These are phyloP conservation scores for Vitis labrusca DNA, from an alignment of 164 flowering plant genomes.

Conservation along the genomic window DNA sequence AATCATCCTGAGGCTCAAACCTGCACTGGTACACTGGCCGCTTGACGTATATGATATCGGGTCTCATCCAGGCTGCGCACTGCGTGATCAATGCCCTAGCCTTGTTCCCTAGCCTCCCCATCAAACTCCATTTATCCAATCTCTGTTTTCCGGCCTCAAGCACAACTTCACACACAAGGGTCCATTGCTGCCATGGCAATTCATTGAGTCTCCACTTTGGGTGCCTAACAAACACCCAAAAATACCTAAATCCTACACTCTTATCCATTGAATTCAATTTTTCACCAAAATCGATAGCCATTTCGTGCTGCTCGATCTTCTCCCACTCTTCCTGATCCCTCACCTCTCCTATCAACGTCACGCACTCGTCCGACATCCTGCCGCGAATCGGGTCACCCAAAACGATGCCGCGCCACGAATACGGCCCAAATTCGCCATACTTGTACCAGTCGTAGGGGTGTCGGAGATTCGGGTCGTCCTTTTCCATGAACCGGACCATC, in stretches of 20 bases:
- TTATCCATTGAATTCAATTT: slow-evolving; percentile 51
- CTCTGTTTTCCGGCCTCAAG: slow-evolving; percentile 66
- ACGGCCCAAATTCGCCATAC: slow-evolving; percentile 92
- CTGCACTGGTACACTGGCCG: slow-evolving; percentile 88
- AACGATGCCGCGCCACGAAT: slow-evolving; percentile 89
- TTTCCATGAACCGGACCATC: slow-evolving; percentile 86
- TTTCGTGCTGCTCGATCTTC: slow-evolving; percentile 74
- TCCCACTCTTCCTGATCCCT: slow-evolving; percentile 88
- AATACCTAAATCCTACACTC: slow-evolving; percentile 52
- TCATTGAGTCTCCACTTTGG: slow-evolving; percentile 80
- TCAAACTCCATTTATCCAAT: slow-evolving; percentile 87
- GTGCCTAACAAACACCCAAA: slow-evolving; percentile 90
- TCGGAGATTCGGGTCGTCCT: slow-evolving; percentile 78
- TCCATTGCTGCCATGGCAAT: slow-evolving; percentile 94
- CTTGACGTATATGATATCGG: slow-evolving; percentile 88
- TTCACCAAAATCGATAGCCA: slow-evolving; percentile 58
- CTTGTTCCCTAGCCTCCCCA: slow-evolving; percentile 86
- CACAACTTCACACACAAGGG: slow-evolving; percentile 71
- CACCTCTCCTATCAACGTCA: slow-evolving; percentile 62
- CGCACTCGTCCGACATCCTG: slow-evolving; percentile 65
- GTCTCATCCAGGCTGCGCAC: slow-evolving; percentile 97
- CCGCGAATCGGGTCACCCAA: slow-evolving; percentile 86
- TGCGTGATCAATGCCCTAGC: slow-evolving; percentile 63
- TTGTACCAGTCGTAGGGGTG: slow-evolving; percentile 97
- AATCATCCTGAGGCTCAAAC: slow-evolving; percentile 86